Base-by-base conservation (phyloP, 2,329 filamentous ascomycete species). In the Aspergillus uvarum region DNA sequence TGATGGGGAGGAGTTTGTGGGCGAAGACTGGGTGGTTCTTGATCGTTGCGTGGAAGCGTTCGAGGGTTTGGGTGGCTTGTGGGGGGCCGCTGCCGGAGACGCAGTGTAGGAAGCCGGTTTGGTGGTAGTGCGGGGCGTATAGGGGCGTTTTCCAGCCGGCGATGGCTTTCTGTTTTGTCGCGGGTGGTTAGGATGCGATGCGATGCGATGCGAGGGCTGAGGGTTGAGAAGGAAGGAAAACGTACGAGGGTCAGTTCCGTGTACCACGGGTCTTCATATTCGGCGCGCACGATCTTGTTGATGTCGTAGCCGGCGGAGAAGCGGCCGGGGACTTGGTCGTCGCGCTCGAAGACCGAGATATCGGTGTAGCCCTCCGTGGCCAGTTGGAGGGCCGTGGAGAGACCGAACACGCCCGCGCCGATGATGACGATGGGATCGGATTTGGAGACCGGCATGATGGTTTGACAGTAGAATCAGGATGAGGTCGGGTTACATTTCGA, bases 271-370 rank as follows among this genome's bases (percentile, higher is more conserved):
- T 86, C 83, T 61, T 84, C 82, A 59, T 87, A 87, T 63, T 87
- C 83, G 4, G 81, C 83, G 2, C 84, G 79, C 38, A 87, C 76
- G 58, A 87, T 87, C 70, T 87, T 87, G 69, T 87, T 87, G 26
- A 87, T 68, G 63, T 87, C 84, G 60, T 85, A 84, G 21, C 80
- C 84, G 0, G 84, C 85, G 0, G 85, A 86, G 66, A 72, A 80
- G 4, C 73, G 72, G 1, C 82, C 81, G 0, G 83, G 83, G 2
- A 81, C 78, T 10, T 74, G 71, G 10, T 72, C 68, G 44, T 76
- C 76, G 56, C 71, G 70, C 56, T 85, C 82, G 14, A 81, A 76
- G 7, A 84, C 77, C 4, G 80, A 80, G 51, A 84, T 76, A 58
- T 81, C 71, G 0, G 67, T 77, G 61, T 80, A 82, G 0, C 81